Evolutionary conservation across 306 rosid species (phyloP).

Genomic region (Rosa multiflora): DNA sequence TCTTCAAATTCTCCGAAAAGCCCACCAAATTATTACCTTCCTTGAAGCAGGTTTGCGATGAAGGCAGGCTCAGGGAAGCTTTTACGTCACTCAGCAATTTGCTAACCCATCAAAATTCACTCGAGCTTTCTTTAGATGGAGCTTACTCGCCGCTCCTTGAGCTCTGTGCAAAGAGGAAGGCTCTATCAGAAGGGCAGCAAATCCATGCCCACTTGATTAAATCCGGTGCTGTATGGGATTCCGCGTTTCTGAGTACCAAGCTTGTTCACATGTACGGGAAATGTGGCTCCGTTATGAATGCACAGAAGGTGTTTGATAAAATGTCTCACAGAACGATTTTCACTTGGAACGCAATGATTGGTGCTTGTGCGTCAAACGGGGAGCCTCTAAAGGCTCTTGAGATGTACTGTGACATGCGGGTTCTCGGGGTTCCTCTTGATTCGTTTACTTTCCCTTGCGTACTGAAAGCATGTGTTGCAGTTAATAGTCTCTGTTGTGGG

Average conservation of each 20-base stretch:
- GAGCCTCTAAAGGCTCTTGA: slow-evolving; percentile 45
- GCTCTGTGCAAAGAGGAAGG: slow-evolving; percentile 48
- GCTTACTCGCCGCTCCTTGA: slow-evolving; percentile 58
- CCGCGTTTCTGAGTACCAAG: slow-evolving; percentile 55
- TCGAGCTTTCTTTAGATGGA: slow-evolving; percentile 31
- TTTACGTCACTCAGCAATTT: slow-evolving; percentile 36
- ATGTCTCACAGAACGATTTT: slow-evolving; percentile 56
- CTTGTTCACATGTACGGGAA: slow-evolving; percentile 61
- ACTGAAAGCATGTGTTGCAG: slow-evolving; percentile 52
- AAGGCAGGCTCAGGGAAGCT: slow-evolving; percentile 37
- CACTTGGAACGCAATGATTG: slow-evolving; percentile 75
- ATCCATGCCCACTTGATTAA: slow-evolving; percentile 60
- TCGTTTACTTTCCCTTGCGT: slow-evolving; percentile 59
- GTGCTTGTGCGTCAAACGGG: slow-evolving; percentile 58
- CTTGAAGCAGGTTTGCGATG: slow-evolving; percentile 24
- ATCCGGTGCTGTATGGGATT: slow-evolving; percentile 23
- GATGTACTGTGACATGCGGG: slow-evolving; percentile 55
- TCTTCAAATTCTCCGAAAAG: slow-evolving; percentile 25
- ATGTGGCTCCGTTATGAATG: slow-evolving; percentile 45
- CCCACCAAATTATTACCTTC: slow-evolving; percentile 19
- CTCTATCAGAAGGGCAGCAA: slow-evolving; percentile 55
- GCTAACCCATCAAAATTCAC: slow-evolving; percentile 16
- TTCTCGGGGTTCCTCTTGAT: slow-evolving; percentile 42
- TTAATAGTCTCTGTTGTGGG: slow-evolving; percentile 34
- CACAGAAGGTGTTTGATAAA: slow-evolving; percentile 55